Evolutionary conservation across 345 rosid genomes (phyloP).

Genomic region (Isatis tinctoria): DNA sequence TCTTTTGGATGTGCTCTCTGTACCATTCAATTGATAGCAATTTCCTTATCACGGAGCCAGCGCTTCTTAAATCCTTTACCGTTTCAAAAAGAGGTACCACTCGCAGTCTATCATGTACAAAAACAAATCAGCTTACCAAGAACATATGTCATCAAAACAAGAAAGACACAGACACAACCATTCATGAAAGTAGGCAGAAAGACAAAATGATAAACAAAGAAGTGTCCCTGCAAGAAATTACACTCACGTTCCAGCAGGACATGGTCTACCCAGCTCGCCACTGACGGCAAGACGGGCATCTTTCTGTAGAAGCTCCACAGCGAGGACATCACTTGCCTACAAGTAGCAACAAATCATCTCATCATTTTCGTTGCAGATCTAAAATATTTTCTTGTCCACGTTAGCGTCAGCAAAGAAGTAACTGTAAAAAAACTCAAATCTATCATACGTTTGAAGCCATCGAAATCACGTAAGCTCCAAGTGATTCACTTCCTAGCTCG

Average conservation of each 20-base stretch:
- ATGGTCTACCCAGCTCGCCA: constrained; percentile 79
- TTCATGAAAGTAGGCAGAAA: background rate
- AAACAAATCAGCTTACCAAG: constrained; percentile 2
- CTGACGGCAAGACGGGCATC: constrained; percentile 84
- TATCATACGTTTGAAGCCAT: constrained; percentile 90
- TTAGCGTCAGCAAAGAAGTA: constrained; percentile 3
- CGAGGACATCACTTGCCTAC: constrained; percentile 96
- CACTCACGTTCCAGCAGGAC: constrained; percentile 88
- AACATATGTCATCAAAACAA: background rate
- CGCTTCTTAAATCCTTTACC: constrained; percentile 81
- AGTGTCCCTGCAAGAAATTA: constrained; percentile 3
- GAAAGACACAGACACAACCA: background rate
- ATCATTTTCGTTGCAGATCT: background rate
- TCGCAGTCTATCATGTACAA: constrained; percentile 49
- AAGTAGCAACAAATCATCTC: constrained; percentile 21
- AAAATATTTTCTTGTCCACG: background rate
- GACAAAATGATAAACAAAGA: background rate
- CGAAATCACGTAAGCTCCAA: constrained; percentile 97
- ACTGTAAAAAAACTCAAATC: background rate
- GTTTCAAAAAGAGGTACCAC: constrained; percentile 97
- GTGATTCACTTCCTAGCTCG: constrained; percentile 86
- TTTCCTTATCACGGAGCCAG: constrained; percentile 82
- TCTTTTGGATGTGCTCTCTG: constrained; percentile 66
- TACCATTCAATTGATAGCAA: constrained; percentile 94
- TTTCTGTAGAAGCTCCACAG: constrained; percentile 97